A percentile compares a stretch with the other conserved stretches of the same genome.
Evolutionary conservation across 805 yeast species (phyloP).

Genomic region (Candida chauliodis): DNA sequence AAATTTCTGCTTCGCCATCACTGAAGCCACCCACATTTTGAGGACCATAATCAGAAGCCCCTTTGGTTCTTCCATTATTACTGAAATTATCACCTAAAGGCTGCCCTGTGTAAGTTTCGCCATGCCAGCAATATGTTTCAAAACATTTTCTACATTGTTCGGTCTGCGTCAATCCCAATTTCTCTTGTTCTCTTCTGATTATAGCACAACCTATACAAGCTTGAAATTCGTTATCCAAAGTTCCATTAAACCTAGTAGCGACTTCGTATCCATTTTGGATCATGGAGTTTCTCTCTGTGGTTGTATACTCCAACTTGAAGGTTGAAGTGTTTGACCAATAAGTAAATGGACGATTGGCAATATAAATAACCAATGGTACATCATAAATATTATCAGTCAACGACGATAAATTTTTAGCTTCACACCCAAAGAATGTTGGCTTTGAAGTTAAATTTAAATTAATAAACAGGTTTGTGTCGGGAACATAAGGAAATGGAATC

Average conservation of each 20-base stretch:
- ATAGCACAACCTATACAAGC: slow-evolving; percentile 83
- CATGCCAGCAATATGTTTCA: slow-evolving; percentile 73
- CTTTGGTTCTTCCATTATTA: not conserved
- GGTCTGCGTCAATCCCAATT: slow-evolving; percentile 55
- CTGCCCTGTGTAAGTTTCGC: slow-evolving; percentile 19
- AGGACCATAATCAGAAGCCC: slow-evolving; percentile 1
- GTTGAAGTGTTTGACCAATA: slow-evolving; percentile 72
- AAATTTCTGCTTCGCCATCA: slow-evolving; percentile 2
- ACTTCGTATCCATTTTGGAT: slow-evolving; percentile 74
- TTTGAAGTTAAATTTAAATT: slow-evolving; percentile 57
- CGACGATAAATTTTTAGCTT: slow-evolving; percentile 58
- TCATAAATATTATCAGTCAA: slow-evolving; percentile 33
- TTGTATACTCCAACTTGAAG: slow-evolving; percentile 58
- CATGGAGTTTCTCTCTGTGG: slow-evolving; percentile 54
- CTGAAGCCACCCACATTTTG: slow-evolving; percentile 1
- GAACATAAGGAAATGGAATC: slow-evolving; percentile 74
- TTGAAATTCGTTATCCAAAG: slow-evolving; percentile 66
- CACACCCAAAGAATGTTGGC: slow-evolving; percentile 85
- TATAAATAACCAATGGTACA: slow-evolving; percentile 74
- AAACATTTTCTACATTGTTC: slow-evolving; percentile 74
- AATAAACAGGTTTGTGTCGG: slow-evolving; percentile 60
- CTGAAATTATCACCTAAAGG: slow-evolving; percentile 3
- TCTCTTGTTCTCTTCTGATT: slow-evolving; percentile 72
- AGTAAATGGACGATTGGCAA: slow-evolving; percentile 69
- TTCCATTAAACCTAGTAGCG: slow-evolving; percentile 60